These are phyloP conservation scores for Fraxinus dipetala DNA, from an alignment of 305 asterid species.

Conservation along the genomic window DNA sequence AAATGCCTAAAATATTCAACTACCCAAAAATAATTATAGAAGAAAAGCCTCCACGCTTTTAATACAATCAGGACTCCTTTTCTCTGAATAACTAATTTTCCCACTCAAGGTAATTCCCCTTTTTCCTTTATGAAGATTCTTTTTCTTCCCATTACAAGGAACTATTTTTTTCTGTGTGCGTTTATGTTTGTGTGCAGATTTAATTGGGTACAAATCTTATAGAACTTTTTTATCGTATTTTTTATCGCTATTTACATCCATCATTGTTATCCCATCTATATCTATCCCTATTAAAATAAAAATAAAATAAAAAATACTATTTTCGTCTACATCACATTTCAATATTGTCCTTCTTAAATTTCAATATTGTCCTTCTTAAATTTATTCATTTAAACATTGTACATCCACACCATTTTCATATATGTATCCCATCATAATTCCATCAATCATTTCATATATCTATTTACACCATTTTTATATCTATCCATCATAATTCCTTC, in stretches of 20 bases:
- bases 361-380: neutral
- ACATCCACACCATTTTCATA: neutral
- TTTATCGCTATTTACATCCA: neutral
- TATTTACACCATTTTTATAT: neutral
- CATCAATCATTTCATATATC: neutral
- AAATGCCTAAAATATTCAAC: neutral
- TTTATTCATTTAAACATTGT: neutral
- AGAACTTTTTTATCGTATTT: neutral
- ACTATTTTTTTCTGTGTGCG: neutral
- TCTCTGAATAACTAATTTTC: neutral
- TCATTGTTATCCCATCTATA: neutral
- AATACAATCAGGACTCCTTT: neutral
- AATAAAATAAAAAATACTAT: too few species aligned
- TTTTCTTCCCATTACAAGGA: neutral
- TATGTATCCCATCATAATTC: neutral
- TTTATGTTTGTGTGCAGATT: neutral
- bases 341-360: neutral
- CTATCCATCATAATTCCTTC: neutral
- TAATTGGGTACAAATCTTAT: constrained; percentile 1
- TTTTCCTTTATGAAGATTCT: neutral
- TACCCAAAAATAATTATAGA: neutral
- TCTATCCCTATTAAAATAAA: too few species aligned
- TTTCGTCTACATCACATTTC: neutral
- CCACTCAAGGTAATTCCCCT: neutral
- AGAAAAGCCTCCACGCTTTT: neutral